Conservation (phyloP, 169 alveolate genomes). For the Besnoitia besnoiti region DNA sequence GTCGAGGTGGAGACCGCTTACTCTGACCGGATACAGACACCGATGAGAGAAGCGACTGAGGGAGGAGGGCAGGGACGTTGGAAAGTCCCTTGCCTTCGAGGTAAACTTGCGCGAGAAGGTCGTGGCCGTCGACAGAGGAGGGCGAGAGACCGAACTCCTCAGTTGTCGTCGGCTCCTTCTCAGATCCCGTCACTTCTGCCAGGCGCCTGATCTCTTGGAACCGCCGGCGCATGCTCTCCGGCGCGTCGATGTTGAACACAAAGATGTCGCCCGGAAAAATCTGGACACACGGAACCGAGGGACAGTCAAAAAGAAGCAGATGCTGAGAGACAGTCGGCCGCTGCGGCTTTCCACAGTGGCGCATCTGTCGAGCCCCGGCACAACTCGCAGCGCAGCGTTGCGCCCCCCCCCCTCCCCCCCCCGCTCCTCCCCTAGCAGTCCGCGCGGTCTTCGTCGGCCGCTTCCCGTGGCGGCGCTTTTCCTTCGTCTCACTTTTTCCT, state of each 20-base stretch:
- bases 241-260: slow-evolving; percentile 15
- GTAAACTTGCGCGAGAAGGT: neutral
- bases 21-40: no score
- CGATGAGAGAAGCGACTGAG: no score
- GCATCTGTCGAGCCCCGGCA: no score
- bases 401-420: neutral
- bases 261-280: slow-evolving; percentile 15
- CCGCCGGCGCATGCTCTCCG: neutral
- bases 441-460: neutral
- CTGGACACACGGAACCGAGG: neutral
- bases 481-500: neutral
- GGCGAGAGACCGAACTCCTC: slow-evolving; percentile 2
- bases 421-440: neutral
- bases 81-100: neutral
- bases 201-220: neutral
- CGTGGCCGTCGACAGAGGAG: neutral
- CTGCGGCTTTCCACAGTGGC: no score
- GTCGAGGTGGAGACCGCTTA: no score
- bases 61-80: neutral
- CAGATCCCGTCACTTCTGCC: neutral
- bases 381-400: no score
- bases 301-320: neutral
- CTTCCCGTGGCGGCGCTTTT: neutral
- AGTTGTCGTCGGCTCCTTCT: neutral
- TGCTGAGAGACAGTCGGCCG: neutral